phyloP scores from a whole-genome alignment of 2,329 filamentous ascomycete genomes.

The Botrytis porri region DNA sequence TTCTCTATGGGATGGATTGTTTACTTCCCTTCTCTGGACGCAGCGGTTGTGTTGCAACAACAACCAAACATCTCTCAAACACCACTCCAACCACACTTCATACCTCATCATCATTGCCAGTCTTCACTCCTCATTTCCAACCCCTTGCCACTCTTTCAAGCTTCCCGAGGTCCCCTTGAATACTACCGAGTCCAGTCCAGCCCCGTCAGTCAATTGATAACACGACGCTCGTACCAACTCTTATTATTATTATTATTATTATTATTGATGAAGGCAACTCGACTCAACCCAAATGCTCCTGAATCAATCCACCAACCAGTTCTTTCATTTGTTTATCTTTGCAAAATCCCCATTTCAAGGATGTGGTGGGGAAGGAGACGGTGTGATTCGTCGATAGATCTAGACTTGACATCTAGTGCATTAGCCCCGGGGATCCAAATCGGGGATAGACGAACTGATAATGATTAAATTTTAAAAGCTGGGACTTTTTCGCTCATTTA shows the following conservation, averaged over 20 bases:
- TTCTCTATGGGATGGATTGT: background rate
- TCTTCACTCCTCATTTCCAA: background rate
- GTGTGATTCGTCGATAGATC: background rate
- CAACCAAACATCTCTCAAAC: background rate
- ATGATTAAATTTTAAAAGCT: background rate
- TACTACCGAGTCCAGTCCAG: background rate
- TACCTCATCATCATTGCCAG: background rate
- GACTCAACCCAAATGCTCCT: background rate
- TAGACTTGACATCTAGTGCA: background rate
- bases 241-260: no score
- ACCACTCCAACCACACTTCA: background rate
- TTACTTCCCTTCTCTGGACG: background rate
- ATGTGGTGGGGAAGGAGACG: background rate
- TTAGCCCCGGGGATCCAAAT: background rate
- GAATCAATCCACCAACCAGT: background rate
- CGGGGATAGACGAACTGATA: background rate
- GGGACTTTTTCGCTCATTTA: background rate
- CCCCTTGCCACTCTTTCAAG: background rate
- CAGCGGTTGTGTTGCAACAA: background rate
- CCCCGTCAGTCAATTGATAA: background rate
- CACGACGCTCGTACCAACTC: background rate
- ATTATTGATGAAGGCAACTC: background rate
- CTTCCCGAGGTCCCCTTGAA: background rate
- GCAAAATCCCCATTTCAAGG: background rate
- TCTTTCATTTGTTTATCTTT: background rate